These are phyloP conservation scores for Alternaria longipes DNA, from an alignment of 2,329 filamentous ascomycete genomes.

Conservation along the genomic window DNA sequence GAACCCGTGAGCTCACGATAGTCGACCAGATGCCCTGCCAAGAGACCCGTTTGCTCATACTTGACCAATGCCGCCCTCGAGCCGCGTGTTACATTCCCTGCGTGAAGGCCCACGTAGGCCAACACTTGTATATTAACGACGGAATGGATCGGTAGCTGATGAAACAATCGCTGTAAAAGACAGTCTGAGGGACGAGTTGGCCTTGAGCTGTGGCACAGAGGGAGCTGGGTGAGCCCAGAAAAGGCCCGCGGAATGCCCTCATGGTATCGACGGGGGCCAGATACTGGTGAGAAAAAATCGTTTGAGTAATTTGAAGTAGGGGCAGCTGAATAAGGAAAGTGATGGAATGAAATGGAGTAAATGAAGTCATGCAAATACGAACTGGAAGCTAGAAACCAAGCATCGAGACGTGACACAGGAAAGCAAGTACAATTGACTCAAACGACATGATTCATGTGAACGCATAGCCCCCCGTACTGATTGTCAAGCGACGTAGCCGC, in stretches of 20 bases:
- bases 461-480: background rate
- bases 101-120: background rate
- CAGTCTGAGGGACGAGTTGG: background rate
- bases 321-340: background rate
- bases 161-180: conserved; percentile 9
- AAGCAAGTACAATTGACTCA: background rate
- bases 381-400: background rate
- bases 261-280: background rate
- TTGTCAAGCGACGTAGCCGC: background rate
- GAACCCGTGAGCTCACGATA: conserved; percentile 12
- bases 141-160: conserved; percentile 4
- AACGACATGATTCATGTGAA: background rate
- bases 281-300: background rate
- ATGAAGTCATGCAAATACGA: background rate
- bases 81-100: conserved; percentile 5
- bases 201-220: background rate
- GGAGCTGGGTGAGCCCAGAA: background rate
- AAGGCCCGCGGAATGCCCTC: background rate
- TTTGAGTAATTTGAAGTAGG: background rate
- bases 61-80: conserved; percentile 10
- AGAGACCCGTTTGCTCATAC: conserved; percentile 20
- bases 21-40: conserved; percentile 19
- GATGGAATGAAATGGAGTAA: background rate
- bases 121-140: background rate
- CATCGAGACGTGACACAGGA: background rate